phyloP scores from a whole-genome alignment of 139 green algal species.

The Chlamydomonas sphaeroides region DNA sequence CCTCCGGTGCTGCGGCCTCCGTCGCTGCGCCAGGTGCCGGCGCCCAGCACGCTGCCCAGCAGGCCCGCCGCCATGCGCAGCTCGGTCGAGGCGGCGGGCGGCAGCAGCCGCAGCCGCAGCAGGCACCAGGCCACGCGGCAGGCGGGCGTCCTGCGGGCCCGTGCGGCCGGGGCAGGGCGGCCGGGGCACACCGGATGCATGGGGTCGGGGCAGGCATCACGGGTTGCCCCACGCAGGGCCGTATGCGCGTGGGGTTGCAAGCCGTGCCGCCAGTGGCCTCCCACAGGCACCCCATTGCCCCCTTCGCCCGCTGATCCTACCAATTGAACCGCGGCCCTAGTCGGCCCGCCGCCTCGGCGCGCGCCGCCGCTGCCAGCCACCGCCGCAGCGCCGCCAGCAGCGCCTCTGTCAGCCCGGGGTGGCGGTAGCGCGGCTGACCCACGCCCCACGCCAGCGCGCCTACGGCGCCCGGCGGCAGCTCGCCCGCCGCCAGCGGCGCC shows the following conservation, averaged over 20 bases:
- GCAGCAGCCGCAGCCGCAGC: constrained; percentile 12
- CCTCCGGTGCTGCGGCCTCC: no score
- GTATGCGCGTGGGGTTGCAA: no score
- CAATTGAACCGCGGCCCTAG: no score
- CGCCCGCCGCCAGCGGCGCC: neutral
- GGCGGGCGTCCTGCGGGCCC: constrained; percentile 1
- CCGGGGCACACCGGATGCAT: no score
- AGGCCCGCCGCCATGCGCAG: neutral
- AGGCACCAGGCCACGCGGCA: constrained; percentile 7
- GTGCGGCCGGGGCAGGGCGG: neutral
- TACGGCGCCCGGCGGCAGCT: neutral
- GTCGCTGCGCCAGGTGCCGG: neutral
- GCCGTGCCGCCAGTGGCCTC: no score
- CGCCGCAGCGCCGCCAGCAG: constrained; percentile 4
- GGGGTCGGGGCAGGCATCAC: no score
- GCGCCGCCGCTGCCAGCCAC: constrained; percentile 11
- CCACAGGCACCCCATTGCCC: no score
- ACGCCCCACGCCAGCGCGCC: constrained; percentile 24
- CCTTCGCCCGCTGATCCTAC: no score
- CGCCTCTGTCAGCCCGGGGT: neutral
- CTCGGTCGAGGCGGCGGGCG: neutral
- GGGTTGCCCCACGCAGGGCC: no score
- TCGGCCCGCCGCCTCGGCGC: neutral
- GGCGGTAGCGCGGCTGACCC: constrained; percentile 12
- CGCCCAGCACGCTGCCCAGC: neutral